Conservation (phyloP, 495 filamentous ascomycete genomes). For the Cetradonia linearis region DNA sequence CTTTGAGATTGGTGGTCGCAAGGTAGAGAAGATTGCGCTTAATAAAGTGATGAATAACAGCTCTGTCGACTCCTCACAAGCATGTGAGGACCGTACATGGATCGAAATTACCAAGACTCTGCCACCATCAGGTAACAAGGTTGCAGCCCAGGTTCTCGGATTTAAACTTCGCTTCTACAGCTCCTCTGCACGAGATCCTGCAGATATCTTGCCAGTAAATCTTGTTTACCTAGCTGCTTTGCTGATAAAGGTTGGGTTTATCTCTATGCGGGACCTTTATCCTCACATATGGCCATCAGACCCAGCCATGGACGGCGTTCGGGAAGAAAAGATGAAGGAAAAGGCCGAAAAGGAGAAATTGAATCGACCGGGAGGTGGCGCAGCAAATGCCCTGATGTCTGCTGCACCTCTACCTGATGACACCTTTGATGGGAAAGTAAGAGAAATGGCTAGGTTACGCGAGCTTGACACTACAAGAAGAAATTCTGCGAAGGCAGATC, state of each 20-base stretch:
- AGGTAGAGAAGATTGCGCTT: constrained; percentile 34
- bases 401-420: constrained; percentile 85
- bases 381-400: constrained; percentile 76
- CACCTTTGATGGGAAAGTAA: constrained; percentile 33
- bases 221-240: constrained; percentile 82
- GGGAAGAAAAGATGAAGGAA: constrained; percentile 57
- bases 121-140: constrained; percentile 74
- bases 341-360: constrained; percentile 66
- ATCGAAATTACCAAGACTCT: constrained; percentile 67
- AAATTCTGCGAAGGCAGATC: constrained; percentile 40
- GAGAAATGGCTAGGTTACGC: constrained; percentile 35
- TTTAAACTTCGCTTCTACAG: constrained; percentile 96
- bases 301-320: constrained; percentile 63
- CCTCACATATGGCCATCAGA: constrained; percentile 84
- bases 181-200: constrained; percentile 56
- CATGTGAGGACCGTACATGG: constrained; percentile 53
- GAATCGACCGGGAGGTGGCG: constrained; percentile 52
- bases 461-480: constrained; percentile 29
- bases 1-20: constrained; percentile 62
- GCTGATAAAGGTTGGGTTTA: constrained; percentile 94
- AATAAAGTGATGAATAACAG: constrained; percentile 32
- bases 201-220: constrained; percentile 74
- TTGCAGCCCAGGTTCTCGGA: constrained; percentile 87
- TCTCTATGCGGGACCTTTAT: constrained; percentile 88
- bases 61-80: constrained; percentile 33